Base-by-base conservation (phyloP, 768 basidiomycete species). In the Mycena vitilis region DNA sequence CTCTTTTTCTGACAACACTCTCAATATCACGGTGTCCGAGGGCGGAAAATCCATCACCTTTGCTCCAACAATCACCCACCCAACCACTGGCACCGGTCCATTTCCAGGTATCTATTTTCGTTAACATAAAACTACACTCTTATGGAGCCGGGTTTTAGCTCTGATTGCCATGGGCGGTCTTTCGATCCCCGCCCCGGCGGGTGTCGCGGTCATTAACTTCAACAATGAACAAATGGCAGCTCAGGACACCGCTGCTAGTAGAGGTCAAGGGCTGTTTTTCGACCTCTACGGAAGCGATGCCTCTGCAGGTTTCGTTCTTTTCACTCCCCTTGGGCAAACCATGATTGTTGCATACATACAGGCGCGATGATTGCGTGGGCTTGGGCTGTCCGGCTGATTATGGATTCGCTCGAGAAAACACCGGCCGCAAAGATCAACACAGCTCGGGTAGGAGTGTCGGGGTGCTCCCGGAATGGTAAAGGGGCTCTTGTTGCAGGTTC, bases 401-500 rank as follows among this genome's bases (percentile, higher is more conserved):
- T 89, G 74, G 88, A 89, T 73, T 85, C 83, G n/a, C 85, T 89
- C 66, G 86, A 88, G 77, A 71, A 74, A 25, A 85, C 82, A 1
- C 82, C 87, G 30, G 66, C 75, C 38, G 81, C 83, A 13, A 81
- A 81, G 45, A 85, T 89, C 76, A 82, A 89, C 73, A 75, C 83
- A 34, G 76, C 76, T 51, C 82, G 81, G 71, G 81, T 89, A 64
- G 88, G 81, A 40, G 87, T 88, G 40, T 86, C 87, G 11, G 88
- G 88, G 12, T 89, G 88, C 77, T 89, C 88, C 23, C 82, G 88
- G 42, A 82, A 89, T 70, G 88, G 88, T 58, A 89, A 89, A 78
- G 88, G 88, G 61, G 87, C 88, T 0, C 80, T 88, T 52, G 81
- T 88, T 59, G 87, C 84, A 45, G 88, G 88, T 57, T 44, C 5